Evolutionary conservation across 2,329 filamentous ascomycete genomes (phyloP), one percentile per base, ranked within the genome.

Genomic region (Fusarium sp.): DNA sequence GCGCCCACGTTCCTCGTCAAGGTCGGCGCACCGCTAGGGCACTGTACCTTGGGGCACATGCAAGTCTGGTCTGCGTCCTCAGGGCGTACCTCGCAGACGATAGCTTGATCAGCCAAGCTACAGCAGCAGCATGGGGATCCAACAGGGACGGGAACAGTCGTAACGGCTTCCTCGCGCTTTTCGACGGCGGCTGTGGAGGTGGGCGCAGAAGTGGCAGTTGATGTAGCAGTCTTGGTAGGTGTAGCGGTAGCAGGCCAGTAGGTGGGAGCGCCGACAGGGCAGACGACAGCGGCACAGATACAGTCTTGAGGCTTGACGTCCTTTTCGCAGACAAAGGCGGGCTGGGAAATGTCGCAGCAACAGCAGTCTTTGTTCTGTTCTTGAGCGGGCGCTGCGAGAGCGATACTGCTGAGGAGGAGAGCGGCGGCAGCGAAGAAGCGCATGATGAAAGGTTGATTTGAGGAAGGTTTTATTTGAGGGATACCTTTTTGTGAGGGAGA

Each of bases 311-410:
- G 53, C 11, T 53, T 58, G 62, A 65, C 39, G 7, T 59, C 14
- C 13, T 50, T 41, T n/a, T 58, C 62, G 68, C 78, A 80, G 53
- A 69, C 62, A 23, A 78, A 76, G 52, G 62, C 69, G 9, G 43
- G 45, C 9, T 57, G 50, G 11, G 63, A 62, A 14, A 74, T 62
- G 48, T 80, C 73, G 68, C 79, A 80, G 74, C 78, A 80, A 74
- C 78, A 80, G 74, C 78, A 80, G 18, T 30, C 62, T 23, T 46
- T 31, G 23, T 44, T 14, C n/a, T 70, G 62, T 28, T 65, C 52
- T 48, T 58, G 42, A 56, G 65, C 55, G 5, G 74, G 70, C 26
- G 65, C 67, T 18, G 71, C 71, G 53, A 73, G 41, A 65, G 69
- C 58, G 45, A 67, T 43, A 21, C 61, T 34, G 65, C 62, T 69